A percentile compares a stretch with the other conserved stretches of the same genome.
Conservation (phyloP, 345 rosid species). For the Hibiscus trionum region DNA sequence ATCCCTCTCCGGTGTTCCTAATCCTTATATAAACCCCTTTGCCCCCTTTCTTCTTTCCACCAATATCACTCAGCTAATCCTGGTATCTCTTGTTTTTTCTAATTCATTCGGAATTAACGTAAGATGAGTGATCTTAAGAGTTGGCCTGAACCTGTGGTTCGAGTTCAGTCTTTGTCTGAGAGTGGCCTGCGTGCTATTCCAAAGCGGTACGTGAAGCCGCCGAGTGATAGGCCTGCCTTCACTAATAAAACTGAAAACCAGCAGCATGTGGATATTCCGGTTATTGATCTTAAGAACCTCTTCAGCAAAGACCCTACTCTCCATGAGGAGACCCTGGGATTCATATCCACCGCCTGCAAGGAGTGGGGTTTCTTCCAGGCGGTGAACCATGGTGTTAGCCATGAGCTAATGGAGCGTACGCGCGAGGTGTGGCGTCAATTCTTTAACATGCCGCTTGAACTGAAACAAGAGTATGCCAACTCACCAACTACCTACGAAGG, state of each 20-base stretch:
- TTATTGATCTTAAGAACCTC: constrained; percentile 41
- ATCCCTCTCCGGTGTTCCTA: neutral
- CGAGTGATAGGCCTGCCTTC: constrained; percentile 35
- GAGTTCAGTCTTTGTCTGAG: constrained; percentile 77
- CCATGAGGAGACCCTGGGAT: constrained; percentile 20
- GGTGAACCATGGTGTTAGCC: constrained; percentile 79
- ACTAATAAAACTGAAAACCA: neutral
- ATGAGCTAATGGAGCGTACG: constrained; percentile 36
- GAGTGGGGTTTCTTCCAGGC: constrained; percentile 94
- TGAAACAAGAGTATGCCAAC: constrained; percentile 59
- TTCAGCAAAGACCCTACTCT: constrained; percentile 6
- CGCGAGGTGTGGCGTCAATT: constrained; percentile 64
- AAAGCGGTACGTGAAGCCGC: constrained; percentile 52
- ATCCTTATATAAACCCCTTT: constrained; percentile 21
- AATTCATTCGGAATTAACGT: neutral
- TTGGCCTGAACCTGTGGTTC: constrained; percentile 91
- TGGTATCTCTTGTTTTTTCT: neutral
- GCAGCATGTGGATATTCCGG: constrained; percentile 39
- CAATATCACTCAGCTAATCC: neutral
- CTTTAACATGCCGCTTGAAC: constrained; percentile 63
- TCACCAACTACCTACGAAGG: constrained; percentile 83
- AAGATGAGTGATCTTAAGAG: constrained; percentile 30
- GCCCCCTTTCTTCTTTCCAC: neutral
- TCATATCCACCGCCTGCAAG: constrained; percentile 45
- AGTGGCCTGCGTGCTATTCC: constrained; percentile 53